These are phyloP conservation scores for Cornus florida DNA, from an alignment of 148 eudicot species.

Conservation along the genomic window DNA sequence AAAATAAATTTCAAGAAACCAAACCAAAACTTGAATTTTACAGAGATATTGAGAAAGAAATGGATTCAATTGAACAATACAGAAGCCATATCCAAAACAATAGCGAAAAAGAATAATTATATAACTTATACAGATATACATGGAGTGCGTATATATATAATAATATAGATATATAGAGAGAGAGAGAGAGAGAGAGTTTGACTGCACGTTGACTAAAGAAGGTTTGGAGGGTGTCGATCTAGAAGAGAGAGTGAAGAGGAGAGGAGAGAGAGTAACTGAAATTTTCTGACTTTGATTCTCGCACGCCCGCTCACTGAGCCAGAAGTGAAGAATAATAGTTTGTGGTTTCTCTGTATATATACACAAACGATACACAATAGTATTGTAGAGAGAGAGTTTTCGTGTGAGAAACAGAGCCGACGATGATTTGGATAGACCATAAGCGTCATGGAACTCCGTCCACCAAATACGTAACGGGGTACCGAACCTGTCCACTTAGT, in stretches of 20 bases:
- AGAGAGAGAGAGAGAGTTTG: not conserved
- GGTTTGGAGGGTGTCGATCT: not conserved
- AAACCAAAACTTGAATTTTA: no score
- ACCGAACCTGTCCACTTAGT: not conserved
- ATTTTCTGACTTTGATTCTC: not conserved
- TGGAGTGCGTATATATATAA: no score
- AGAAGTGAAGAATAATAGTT: not conserved
- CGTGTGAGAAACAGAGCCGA: not conserved
- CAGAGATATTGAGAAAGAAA: no score
- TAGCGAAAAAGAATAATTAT: no score
- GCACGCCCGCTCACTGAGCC: no score
- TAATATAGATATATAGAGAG: not conserved
- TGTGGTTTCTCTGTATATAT: not conserved
- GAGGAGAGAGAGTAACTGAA: no score
- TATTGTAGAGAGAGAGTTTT: not conserved
- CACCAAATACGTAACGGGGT: not conserved
- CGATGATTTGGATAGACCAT: not conserved
- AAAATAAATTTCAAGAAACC: not conserved
- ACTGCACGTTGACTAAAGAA: not conserved
- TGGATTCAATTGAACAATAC: no score
- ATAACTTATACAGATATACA: no score
- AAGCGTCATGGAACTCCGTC: not conserved
- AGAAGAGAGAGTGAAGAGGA: not conserved
- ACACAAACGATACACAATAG: not conserved
- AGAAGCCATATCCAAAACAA: no score